These are phyloP conservation scores for Alternaria infectoria DNA, from an alignment of 2,329 filamentous ascomycete genomes.

Conservation along the genomic window DNA sequence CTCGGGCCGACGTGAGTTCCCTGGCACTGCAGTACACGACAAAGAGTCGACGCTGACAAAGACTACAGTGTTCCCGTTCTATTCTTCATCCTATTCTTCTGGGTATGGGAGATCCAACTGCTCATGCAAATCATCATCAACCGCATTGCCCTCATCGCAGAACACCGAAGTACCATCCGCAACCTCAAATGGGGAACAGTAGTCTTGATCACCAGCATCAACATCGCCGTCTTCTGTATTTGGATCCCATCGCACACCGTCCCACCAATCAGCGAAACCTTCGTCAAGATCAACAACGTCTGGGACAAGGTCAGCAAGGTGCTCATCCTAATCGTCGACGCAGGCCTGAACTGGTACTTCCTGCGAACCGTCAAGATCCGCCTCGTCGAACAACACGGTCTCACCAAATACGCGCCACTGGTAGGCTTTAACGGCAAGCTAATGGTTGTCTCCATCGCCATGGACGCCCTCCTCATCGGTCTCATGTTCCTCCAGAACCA, in stretches of 20 bases:
- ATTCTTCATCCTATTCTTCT: conserved; percentile 42
- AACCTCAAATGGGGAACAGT: conserved; percentile 58
- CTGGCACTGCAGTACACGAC: not conserved
- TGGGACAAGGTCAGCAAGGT: conserved; percentile 63
- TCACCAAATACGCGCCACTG: conserved; percentile 51
- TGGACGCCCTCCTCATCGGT: conserved; percentile 51
- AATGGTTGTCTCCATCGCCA: conserved; percentile 49
- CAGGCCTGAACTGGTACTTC: conserved; percentile 61
- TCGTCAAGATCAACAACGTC: conserved; percentile 55
- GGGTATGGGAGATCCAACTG: conserved; percentile 54
- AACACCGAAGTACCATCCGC: conserved; percentile 47
- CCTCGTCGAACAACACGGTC: conserved; percentile 47
- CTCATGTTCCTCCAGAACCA: conserved; percentile 49
- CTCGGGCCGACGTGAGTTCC: conserved; percentile 39
- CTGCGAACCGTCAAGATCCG: conserved; percentile 50
- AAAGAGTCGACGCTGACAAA: conserved; percentile 1
- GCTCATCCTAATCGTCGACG: conserved; percentile 60
- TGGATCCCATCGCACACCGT: conserved; percentile 59
- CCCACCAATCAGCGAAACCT: conserved; percentile 44
- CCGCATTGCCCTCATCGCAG: conserved; percentile 58
- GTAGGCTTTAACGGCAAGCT: conserved; percentile 52
- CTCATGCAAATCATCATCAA: conserved; percentile 64
- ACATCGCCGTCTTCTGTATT: conserved; percentile 61
- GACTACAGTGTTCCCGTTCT: conserved; percentile 33
- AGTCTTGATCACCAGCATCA: conserved; percentile 56